Evolutionary conservation across 176 grass and related monocot species (phyloP).

Genomic region (Triticum urartu): DNA sequence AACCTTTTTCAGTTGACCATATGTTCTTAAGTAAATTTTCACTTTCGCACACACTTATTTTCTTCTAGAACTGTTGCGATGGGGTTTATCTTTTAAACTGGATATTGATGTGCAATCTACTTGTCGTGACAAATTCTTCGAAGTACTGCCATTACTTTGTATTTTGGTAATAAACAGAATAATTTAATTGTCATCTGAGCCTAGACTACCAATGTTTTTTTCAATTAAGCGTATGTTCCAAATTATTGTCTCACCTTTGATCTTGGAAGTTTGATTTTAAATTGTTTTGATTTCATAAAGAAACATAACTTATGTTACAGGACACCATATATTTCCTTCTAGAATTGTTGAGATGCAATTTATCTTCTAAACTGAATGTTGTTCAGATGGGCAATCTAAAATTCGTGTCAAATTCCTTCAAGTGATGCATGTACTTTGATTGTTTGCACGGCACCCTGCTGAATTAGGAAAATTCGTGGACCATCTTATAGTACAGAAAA

Average conservation of each 20-base stretch:
- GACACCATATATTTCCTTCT: background rate
- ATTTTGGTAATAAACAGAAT: background rate
- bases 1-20: background rate
- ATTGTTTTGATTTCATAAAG: background rate
- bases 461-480: background rate
- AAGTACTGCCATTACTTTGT: background rate
- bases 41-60: background rate
- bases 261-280: background rate
- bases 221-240: background rate
- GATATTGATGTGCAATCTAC: background rate
- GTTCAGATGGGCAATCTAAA: background rate
- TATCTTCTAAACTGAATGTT: background rate
- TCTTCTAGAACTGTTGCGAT: background rate
- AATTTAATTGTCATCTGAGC: background rate
- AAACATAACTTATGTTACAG: too few species aligned
- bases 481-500: constrained; percentile 1
- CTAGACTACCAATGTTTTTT: background rate
- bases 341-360: background rate
- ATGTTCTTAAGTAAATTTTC: background rate
- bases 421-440: background rate
- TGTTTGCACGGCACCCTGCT: background rate
- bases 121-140: background rate
- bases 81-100: background rate
- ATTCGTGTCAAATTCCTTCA: background rate
- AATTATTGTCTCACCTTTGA: background rate